Evolutionary conservation across 805 yeast species (phyloP), one percentile per base, ranked within the genome.

Genomic region (Pichia pseudocactophila): DNA sequence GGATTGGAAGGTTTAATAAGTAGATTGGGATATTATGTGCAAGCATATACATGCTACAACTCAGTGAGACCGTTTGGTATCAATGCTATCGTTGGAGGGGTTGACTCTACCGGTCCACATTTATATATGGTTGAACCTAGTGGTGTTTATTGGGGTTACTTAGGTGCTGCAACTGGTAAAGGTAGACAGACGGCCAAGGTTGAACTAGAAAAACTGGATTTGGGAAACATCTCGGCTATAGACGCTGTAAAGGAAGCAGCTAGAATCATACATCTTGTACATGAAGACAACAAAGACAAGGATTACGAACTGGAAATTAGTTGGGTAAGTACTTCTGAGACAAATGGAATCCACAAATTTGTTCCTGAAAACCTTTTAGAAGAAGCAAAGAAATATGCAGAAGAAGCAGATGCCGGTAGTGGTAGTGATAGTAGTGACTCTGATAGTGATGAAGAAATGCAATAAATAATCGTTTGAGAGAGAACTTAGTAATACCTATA

Each of bases 51-150:
- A 3, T 76, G 95, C 58, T 92, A 89, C 67, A 87, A 85, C 62
- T 89, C 97, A 28, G 98, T 92, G 10, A 82, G 99, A 65, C 99
- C 99, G 18, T 92, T 92, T 63, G 99, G 99, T 43, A 77, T 94
- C 47, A 78, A 87, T 42, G 79, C 96, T 10, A 89, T 92, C 49
- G 74, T 92, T 37, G 98, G 97, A 40, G 98, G 98, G 51, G 77
- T 85, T 38, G 97, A 90, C 60, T 81, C 77, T 34, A 76, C 83
- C 47, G 97, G 97, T 11, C 50, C 64, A 19, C 97, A 90, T 62
- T 73, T 92, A 54, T 90, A 82, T 66, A 92, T 90, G 97, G 72
- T 92, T 45, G 99, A 92, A 62, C 98, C 99, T 54, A 84, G 94
- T 61, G 99, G 99, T 48, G 71, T 87, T 1, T 87, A 81, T 58